Evolutionary conservation across 2,329 filamentous ascomycete species (phyloP).

Genomic region (Monosporascus ibericus): DNA sequence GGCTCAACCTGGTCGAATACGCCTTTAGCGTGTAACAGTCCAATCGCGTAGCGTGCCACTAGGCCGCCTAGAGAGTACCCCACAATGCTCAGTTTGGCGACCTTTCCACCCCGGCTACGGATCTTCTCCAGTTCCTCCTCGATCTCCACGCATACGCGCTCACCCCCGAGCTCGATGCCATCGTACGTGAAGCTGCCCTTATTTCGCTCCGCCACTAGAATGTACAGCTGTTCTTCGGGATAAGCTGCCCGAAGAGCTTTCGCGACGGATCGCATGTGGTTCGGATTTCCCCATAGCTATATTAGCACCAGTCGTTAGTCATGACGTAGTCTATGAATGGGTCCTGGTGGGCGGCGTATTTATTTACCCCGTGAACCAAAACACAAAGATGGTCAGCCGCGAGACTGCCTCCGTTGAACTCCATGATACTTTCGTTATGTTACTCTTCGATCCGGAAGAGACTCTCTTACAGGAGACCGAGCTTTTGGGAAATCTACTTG

Average conservation of each 20-base stretch:
- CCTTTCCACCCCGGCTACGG: constrained; percentile 57
- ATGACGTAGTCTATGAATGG: not conserved
- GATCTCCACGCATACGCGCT: constrained; percentile 62
- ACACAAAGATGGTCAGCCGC: constrained; percentile 68
- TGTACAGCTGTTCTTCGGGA: constrained; percentile 57
- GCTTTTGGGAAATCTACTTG: not conserved
- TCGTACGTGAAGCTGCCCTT: constrained; percentile 67
- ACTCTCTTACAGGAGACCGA: not conserved
- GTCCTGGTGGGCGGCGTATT: constrained; percentile 4
- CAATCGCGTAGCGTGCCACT: constrained; percentile 79
- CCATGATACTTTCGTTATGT: constrained; percentile 26
- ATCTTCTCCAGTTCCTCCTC: constrained; percentile 55
- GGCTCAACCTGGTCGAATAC: constrained; percentile 75
- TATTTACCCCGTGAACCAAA: constrained; percentile 66
- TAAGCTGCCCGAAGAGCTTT: constrained; percentile 57
- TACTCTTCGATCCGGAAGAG: not conserved
- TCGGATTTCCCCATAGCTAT: constrained; percentile 73
- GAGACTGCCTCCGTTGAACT: constrained; percentile 44
- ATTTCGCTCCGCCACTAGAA: constrained; percentile 68
- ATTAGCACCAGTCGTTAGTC: constrained; percentile 7
- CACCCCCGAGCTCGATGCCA: constrained; percentile 61
- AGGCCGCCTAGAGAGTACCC: constrained; percentile 89
- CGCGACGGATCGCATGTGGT: constrained; percentile 64
- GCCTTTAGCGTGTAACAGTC: constrained; percentile 74
- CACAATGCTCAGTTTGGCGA: constrained; percentile 77